Base-by-base conservation (phyloP, 139 green algal species). In the Chlamydomonas eustigma region DNA sequence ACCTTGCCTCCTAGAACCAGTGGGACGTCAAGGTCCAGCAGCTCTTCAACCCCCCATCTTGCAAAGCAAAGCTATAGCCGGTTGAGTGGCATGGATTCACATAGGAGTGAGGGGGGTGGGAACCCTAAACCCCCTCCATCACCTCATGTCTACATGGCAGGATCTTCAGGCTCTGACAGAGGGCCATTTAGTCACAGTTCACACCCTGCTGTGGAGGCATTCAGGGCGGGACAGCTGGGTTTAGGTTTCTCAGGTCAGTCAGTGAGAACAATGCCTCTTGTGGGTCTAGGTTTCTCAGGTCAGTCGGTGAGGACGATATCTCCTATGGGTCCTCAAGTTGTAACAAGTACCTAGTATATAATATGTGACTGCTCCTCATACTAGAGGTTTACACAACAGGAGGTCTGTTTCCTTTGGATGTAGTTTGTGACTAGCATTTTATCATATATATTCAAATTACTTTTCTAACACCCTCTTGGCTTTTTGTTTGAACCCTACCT, bases 281-380 rank as follows among this genome's bases (percentile, higher is more conserved):
- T 78, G 51, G 51, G 51, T 4, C 51, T 78, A 39, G 73, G 39
- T n/a, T 78, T 78, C 73, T 65, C 35, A 32, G 72, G 72, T 72
- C 5, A 5, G 52, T 37, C 12, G 12, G 34, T 5, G n/a, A 35
- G 52, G n/a, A n/a, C n/a, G n/a, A n/a, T n/a, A n/a, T n/a, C n/a
- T n/a, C n/a, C n/a, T n/a, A n/a, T 78, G 51, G 51, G 51, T 4
- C 51, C n/a, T n/a, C n/a, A n/a, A n/a, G n/a, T n/a, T n/a, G n/a
- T n/a, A n/a, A n/a, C n/a, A n/a, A n/a, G n/a, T n/a, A n/a, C n/a
- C n/a, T n/a, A n/a, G n/a, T n/a, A n/a, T n/a, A n/a, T n/a, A n/a
- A n/a, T n/a, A n/a, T n/a, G n/a, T n/a, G n/a, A n/a, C n/a, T n/a
- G n/a, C n/a, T n/a, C n/a, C n/a, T n/a, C n/a, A n/a, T n/a, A n/a